These are phyloP conservation scores for Bruguiera parviflora DNA, from an alignment of 345 rosid species.

Conservation along the genomic window DNA sequence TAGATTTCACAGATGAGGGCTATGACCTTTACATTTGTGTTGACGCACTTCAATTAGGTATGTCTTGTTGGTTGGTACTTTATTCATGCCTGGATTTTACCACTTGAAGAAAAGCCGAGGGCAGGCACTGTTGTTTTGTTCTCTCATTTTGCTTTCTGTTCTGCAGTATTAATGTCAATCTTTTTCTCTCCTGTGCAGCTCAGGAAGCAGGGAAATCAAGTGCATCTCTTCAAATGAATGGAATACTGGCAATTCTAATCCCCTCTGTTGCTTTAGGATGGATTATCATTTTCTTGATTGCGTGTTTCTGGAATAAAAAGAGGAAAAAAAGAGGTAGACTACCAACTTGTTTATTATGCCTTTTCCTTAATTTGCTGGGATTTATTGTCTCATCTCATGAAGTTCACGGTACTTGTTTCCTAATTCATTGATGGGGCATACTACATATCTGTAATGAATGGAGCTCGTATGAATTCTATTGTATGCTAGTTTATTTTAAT, in stretches of 20 bases:
- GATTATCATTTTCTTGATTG: conserved; percentile 12
- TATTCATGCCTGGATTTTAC: too few species aligned
- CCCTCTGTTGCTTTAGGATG: conserved; percentile 16
- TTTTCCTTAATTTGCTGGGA: neutral
- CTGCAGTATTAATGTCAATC: neutral
- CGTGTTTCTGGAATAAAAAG: conserved; percentile 25
- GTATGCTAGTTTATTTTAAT: neutral
- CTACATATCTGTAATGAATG: neutral
- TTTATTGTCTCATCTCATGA: neutral
- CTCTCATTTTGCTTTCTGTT: neutral
- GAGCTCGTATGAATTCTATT: neutral
- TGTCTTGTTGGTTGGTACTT: too few species aligned
- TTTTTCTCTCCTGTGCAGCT: conserved; percentile 17
- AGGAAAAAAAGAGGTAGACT: conserved; percentile 39
- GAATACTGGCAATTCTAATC: conserved; percentile 16
- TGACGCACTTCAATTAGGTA: conserved; percentile 22
- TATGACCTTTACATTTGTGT: conserved; percentile 14
- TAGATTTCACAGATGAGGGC: neutral
- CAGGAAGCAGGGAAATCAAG: conserved; percentile 21
- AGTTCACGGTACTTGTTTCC: neutral
- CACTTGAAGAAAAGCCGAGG: too few species aligned
- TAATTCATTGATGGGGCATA: neutral
- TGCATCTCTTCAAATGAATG: conserved; percentile 28
- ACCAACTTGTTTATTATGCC: neutral
- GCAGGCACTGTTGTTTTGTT: too few species aligned